phyloP scores from a whole-genome alignment of 208 protist species.

The Leishmania amazonensis region DNA sequence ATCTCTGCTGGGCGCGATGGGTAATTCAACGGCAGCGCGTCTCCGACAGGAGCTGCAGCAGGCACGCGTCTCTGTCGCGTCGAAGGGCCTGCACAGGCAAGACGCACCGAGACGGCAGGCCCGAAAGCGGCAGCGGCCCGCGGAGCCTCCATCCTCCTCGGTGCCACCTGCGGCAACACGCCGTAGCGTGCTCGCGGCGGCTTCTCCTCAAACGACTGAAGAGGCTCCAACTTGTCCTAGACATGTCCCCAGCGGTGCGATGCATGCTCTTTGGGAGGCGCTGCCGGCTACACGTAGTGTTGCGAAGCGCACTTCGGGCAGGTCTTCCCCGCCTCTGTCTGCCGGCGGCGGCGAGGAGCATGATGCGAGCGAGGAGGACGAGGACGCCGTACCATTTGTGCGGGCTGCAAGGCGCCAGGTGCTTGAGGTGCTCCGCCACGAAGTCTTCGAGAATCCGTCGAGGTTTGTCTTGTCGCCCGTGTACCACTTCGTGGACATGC shows the following conservation, averaged over 20 bases:
- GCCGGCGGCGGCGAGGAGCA: background rate
- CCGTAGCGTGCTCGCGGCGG: background rate
- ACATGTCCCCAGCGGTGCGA: background rate
- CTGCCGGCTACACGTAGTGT: background rate
- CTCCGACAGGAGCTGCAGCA: slow-evolving; percentile 33
- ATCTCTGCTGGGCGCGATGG: slow-evolving; percentile 49
- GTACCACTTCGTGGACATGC: slow-evolving; percentile 69
- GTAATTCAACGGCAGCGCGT: slow-evolving; percentile 32
- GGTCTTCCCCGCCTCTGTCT: background rate
- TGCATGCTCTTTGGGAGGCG: background rate
- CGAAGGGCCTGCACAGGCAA: slow-evolving; percentile 11
- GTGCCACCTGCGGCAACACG: background rate
- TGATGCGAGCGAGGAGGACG: background rate
- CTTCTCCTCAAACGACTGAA: background rate
- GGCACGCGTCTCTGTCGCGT: slow-evolving; percentile 34
- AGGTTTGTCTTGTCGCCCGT: slow-evolving; percentile 70
- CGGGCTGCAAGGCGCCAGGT: slow-evolving; percentile 36
- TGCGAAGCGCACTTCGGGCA: no score
- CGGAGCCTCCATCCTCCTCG: no score
- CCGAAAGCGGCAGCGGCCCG: slow-evolving; percentile 32
- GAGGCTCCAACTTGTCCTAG: background rate
- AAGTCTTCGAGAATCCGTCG: slow-evolving; percentile 68
- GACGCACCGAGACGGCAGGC: slow-evolving; percentile 17
- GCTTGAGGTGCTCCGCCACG: slow-evolving; percentile 62
- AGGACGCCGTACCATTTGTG: slow-evolving; percentile 31